A percentile compares a stretch with the other conserved stretches of the same genome.
Evolutionary conservation across 2,329 filamentous ascomycete genomes (phyloP).

Genomic region (Talaromyces islandicus): DNA sequence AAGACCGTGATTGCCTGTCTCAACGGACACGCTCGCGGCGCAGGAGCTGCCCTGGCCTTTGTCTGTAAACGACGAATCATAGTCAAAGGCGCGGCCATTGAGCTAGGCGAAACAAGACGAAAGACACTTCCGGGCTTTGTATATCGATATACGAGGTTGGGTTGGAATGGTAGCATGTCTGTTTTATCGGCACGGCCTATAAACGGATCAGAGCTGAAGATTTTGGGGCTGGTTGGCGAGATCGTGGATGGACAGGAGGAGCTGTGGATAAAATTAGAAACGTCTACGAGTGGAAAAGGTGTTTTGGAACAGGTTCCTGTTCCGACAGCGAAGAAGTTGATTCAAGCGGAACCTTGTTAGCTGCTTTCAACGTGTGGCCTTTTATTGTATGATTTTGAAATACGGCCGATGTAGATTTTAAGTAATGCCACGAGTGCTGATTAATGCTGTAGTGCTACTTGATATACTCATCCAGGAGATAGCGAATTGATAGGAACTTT

Average conservation of each 20-base stretch:
- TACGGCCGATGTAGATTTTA: neutral
- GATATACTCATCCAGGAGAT: too few relatives aligned
- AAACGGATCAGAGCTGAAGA: slow-evolving; percentile 19
- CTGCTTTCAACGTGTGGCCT: neutral
- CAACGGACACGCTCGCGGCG: slow-evolving; percentile 40
- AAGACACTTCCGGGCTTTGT: slow-evolving; percentile 35
- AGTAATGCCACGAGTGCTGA: neutral
- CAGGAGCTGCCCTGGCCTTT: slow-evolving; percentile 40
- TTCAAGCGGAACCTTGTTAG: neutral
- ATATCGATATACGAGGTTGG: slow-evolving; percentile 35
- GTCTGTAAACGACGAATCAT: slow-evolving; percentile 35
- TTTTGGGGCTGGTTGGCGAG: slow-evolving; percentile 17
- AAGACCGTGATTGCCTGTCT: slow-evolving; percentile 39
- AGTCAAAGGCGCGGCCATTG: slow-evolving; percentile 15
- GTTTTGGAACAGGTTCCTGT: neutral
- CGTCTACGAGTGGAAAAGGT: neutral
- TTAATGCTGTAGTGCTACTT: neutral
- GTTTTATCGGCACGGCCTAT: slow-evolving; percentile 33
- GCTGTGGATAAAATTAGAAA: slow-evolving; percentile 3
- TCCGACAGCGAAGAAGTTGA: neutral
- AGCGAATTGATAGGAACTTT: too few relatives aligned
- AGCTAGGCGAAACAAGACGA: slow-evolving; percentile 37
- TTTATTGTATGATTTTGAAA: neutral
- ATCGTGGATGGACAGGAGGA: slow-evolving; percentile 15
- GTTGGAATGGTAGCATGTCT: slow-evolving; percentile 31